Percentiles rank a stretch among this genome's conserved stretches.
Conservation (phyloP, 345 rosid species). For the Xanthoceras sorbifolium region DNA sequence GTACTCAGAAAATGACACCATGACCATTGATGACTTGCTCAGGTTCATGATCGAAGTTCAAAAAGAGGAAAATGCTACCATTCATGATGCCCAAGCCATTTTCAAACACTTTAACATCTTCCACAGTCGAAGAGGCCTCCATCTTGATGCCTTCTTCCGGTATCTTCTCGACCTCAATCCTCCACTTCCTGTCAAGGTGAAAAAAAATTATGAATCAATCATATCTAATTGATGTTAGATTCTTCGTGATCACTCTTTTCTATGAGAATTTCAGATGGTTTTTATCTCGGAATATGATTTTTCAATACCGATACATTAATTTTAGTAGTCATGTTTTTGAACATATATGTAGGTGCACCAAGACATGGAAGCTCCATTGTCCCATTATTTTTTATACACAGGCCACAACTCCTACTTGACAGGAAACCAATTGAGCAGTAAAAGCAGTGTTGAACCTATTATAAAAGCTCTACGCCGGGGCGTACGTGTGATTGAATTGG, state of each 20-base stretch:
- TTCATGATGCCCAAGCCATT: slow-evolving; percentile 40
- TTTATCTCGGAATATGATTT: too few relatives aligned
- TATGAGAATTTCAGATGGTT: too few relatives aligned
- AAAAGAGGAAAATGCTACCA: slow-evolving; percentile 38
- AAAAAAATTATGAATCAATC: not conserved
- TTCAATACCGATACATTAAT: too few relatives aligned
- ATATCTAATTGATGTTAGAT: not conserved
- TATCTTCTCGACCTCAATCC: slow-evolving; percentile 55
- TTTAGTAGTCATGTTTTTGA: not conserved
- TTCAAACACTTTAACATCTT: slow-evolving; percentile 25
- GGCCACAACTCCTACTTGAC: slow-evolving; percentile 93
- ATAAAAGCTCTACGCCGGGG: slow-evolving; percentile 53
- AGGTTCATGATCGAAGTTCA: slow-evolving; percentile 51
- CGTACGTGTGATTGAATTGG: slow-evolving; percentile 84
- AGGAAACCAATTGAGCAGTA: slow-evolving; percentile 72
- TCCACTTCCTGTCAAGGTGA: slow-evolving; percentile 35
- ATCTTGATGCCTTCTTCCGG: slow-evolving; percentile 54
- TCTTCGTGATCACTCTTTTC: too few relatives aligned
- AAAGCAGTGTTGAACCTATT: slow-evolving; percentile 66
- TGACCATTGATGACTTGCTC: slow-evolving; percentile 40
- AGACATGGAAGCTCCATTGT: slow-evolving; percentile 65
- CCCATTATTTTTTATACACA: slow-evolving; percentile 80
- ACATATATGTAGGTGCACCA: slow-evolving; percentile 58
- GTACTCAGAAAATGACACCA: slow-evolving; percentile 47
- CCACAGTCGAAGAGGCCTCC: slow-evolving; percentile 46